Percentiles rank a stretch among this genome's conserved stretches.
Conservation (phyloP, 331 rosid genomes). For the Spiraea crenata region DNA sequence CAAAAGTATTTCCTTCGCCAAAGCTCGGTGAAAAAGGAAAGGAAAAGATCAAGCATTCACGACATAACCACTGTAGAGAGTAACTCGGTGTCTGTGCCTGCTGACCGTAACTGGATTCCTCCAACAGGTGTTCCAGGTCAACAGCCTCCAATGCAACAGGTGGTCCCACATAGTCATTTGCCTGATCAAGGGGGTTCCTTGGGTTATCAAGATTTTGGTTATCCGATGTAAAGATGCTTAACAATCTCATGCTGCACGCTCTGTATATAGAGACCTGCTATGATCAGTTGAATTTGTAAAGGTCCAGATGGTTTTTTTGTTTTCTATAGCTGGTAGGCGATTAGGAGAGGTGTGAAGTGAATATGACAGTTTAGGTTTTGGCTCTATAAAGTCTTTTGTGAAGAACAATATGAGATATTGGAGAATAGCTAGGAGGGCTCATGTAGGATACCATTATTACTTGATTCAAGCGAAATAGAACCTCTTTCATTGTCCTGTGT, state of each 20-base stretch:
- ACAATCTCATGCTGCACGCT: not conserved
- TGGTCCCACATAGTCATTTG: slow-evolving; percentile 23
- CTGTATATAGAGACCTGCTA: slow-evolving; percentile 30
- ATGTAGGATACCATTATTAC: slow-evolving; percentile 16
- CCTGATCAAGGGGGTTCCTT: slow-evolving; percentile 42
- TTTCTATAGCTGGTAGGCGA: slow-evolving; percentile 21
- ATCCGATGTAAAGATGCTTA: slow-evolving; percentile 40
- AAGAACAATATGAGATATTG: slow-evolving; percentile 2
- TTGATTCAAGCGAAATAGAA: slow-evolving; percentile 27
- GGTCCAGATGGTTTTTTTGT: slow-evolving; percentile 27
- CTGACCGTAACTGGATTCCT: slow-evolving; percentile 61
- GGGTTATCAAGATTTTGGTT: slow-evolving; percentile 53
- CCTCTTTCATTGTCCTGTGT: slow-evolving; percentile 26
- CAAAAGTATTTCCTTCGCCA: slow-evolving; percentile 86
- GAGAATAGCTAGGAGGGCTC: slow-evolving; percentile 26
- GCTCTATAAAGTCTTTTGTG: slow-evolving; percentile 21
- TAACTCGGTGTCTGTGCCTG: slow-evolving; percentile 32
- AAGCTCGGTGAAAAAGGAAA: slow-evolving; percentile 63
- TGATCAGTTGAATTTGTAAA: slow-evolving; percentile 33
- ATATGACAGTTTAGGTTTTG: slow-evolving; percentile 24
- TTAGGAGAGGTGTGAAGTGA: slow-evolving; percentile 33
- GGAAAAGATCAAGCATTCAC: slow-evolving; percentile 91
- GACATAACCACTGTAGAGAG: slow-evolving; percentile 75
- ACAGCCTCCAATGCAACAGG: slow-evolving; percentile 41
- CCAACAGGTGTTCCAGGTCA: slow-evolving; percentile 34